Evolutionary conservation across 2,329 filamentous ascomycete species (phyloP), one percentile per base, ranked within the genome.

Genomic region (Ascochyta pisi): DNA sequence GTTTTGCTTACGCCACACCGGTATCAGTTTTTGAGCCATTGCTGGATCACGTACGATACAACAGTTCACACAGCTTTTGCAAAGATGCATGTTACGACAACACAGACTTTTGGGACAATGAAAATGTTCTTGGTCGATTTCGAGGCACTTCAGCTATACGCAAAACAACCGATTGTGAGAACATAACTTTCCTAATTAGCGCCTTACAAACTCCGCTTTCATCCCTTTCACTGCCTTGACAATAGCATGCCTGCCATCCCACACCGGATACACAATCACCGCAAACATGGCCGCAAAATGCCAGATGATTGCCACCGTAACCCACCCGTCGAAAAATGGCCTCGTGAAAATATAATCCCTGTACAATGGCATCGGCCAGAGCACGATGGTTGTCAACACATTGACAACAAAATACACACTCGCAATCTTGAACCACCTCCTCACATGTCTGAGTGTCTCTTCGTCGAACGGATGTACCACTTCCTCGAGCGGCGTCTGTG

Each of bases 281-380:
- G 86, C 89, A 51, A 88, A 79, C 4, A 87, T 78, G 1, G 87
- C 89, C 63, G 84, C 85, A 71, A 92, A 91, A 57, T 93, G 82
- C 90, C 90, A 93, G 41, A 92, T 81, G 51, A 94, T 89, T 12
- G 66, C 67, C 3, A 69, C 62, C 1, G 84, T 81, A 9, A 92
- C 85, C 89, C 89, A 92, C 39, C 89, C 89, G 0, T 88, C 89
- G 76, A 93, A 94, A 80, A 94, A 94, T 9, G 80, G 80, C 78
- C 89, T 88, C 71, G 83, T 86, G 76, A 94, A 94, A 50, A 96
- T 84, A 71, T 96, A 96, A 1, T 84, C 84, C 16, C 91, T 92
- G 68, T 93, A 96, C 85, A 96, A 86, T 1, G 92, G 92, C 83
- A 96, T 93, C 0, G 92, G 92, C 91, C 92, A 96, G n/a, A 96